A percentile compares a stretch with the other conserved stretches of the same genome.
Evolutionary conservation across 2,329 filamentous ascomycete species (phyloP).

Genomic region (Zasmidium citrigriseum): DNA sequence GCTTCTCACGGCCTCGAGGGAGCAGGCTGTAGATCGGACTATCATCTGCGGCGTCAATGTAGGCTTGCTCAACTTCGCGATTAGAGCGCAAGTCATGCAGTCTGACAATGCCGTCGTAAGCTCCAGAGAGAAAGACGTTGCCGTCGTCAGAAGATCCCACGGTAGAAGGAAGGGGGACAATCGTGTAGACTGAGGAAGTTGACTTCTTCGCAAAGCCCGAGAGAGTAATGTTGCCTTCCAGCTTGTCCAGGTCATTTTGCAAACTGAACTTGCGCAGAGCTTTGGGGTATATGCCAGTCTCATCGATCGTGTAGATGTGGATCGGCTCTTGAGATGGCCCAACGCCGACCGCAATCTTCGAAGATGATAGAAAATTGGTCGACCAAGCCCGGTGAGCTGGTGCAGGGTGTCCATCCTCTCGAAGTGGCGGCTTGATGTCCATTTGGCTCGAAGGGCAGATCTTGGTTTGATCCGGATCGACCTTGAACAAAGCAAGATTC

Average conservation of each 20-base stretch:
- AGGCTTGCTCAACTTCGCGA: slow-evolving; percentile 47
- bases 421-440: slow-evolving; percentile 25
- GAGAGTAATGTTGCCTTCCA: slow-evolving; percentile 12
- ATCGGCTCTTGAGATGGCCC: slow-evolving; percentile 46
- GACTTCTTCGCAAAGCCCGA: slow-evolving; percentile 30
- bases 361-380: slow-evolving; percentile 54
- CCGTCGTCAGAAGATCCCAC: slow-evolving; percentile 36
- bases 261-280: slow-evolving; percentile 44
- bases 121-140: slow-evolving; percentile 60
- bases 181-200: slow-evolving; percentile 47
- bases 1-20: slow-evolving; percentile 56
- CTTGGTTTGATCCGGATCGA: slow-evolving; percentile 28
- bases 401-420: slow-evolving; percentile 19
- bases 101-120: slow-evolving; percentile 59
- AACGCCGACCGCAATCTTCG: slow-evolving; percentile 54
- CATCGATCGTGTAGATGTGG: slow-evolving; percentile 52
- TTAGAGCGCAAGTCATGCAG: slow-evolving; percentile 63
- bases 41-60: slow-evolving; percentile 58
- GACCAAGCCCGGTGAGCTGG: slow-evolving; percentile 46
- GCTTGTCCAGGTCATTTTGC: slow-evolving; percentile 27
- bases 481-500: slow-evolving; percentile 35
- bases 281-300: slow-evolving; percentile 42
- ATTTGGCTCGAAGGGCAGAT: slow-evolving; percentile 40
- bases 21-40: slow-evolving; percentile 61
- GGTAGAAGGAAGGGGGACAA: slow-evolving; percentile 41